Percentiles rank a stretch among this genome's conserved stretches.
Conservation (phyloP, 1,139 yeast genomes). For the Lodderomyces elongisporus region DNA sequence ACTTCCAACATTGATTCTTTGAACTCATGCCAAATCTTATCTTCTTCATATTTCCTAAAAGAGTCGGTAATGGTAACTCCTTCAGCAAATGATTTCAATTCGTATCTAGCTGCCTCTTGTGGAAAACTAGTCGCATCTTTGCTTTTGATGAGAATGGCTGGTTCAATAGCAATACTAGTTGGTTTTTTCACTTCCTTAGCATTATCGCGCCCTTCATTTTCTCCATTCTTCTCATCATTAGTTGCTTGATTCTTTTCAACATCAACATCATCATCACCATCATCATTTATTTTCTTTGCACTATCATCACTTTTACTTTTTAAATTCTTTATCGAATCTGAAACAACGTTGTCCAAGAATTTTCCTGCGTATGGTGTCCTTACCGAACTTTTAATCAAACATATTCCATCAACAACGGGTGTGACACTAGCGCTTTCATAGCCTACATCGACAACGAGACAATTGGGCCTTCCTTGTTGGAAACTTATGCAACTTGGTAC, state of each 20-base stretch:
- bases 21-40: slow-evolving; percentile 49
- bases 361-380: slow-evolving; percentile 65
- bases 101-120: slow-evolving; percentile 22
- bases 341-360: slow-evolving; percentile 46
- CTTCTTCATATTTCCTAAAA: slow-evolving; percentile 33
- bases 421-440: slow-evolving; percentile 80
- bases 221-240: too few species aligned
- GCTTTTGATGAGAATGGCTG: slow-evolving; percentile 30
- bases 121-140: slow-evolving; percentile 33
- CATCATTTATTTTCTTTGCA: neutral
- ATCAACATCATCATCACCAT: neutral
- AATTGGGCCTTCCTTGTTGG: slow-evolving; percentile 90
- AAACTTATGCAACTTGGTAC: slow-evolving; percentile 87
- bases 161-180: slow-evolving; percentile 12
- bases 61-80: slow-evolving; percentile 28
- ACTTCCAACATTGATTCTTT: slow-evolving; percentile 62
- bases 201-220: slow-evolving; percentile 3
- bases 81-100: slow-evolving; percentile 20
- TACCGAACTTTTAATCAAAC: slow-evolving; percentile 66
- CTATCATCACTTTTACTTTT: neutral
- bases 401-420: slow-evolving; percentile 92
- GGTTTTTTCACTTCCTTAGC: too few species aligned
- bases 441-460: slow-evolving; percentile 90
- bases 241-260: too few species aligned
- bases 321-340: slow-evolving; percentile 14